These are phyloP conservation scores for Ambrosiella xylebori DNA, from an alignment of 2,329 filamentous ascomycete genomes.

Conservation along the genomic window DNA sequence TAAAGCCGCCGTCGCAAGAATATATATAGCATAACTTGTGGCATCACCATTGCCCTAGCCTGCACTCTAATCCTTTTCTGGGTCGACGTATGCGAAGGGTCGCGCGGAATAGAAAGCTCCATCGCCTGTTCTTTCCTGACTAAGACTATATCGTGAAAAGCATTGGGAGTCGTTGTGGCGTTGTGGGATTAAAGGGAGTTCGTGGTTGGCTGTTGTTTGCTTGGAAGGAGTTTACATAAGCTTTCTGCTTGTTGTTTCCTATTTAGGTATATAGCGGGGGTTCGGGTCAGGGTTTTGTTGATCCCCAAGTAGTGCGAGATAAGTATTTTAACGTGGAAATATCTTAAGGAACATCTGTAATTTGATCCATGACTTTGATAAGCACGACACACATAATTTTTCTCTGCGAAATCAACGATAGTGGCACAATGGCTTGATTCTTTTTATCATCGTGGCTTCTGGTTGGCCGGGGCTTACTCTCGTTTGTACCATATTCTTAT, in stretches of 20 bases:
- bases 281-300: neutral
- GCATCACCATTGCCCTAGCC: neutral
- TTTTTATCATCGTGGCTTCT: neutral
- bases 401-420: neutral
- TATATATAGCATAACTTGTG: neutral
- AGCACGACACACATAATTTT: neutral
- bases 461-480: neutral
- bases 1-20: neutral
- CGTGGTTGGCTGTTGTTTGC: neutral
- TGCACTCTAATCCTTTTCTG: neutral
- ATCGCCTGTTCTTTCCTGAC: neutral
- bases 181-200: neutral
- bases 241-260: neutral
- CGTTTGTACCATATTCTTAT: neutral
- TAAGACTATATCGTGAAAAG: neutral
- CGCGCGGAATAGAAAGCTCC: neutral
- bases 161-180: neutral
- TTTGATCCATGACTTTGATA: neutral
- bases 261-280: neutral
- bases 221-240: neutral
- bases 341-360: neutral
- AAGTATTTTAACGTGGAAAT: neutral
- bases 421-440: neutral
- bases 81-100: neutral
- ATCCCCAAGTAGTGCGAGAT: neutral